Percentiles rank a stretch among this genome's conserved stretches.
Conservation (phyloP, 2,329 filamentous ascomycete species). For the Nannizziopsis arthrosporioides region DNA sequence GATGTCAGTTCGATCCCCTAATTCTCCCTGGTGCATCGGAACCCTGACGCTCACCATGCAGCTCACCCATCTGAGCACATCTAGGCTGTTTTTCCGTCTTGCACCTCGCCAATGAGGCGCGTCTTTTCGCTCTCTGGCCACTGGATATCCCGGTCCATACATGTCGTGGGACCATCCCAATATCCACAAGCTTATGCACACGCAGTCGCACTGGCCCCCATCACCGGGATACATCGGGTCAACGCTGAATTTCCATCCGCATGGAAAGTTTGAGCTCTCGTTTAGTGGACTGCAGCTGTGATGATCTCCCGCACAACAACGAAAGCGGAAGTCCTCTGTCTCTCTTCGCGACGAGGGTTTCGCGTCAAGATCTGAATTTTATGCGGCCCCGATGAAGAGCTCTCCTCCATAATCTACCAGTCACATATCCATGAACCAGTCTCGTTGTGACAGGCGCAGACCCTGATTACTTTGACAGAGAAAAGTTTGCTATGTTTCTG, state of each 20-base stretch:
- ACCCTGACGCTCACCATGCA: neutral
- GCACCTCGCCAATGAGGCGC: neutral
- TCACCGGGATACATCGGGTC: neutral
- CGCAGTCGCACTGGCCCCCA: constrained; percentile 6
- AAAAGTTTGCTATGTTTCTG: neutral
- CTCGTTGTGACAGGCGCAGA: neutral
- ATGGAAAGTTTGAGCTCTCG: neutral
- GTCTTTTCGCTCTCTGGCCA: neutral
- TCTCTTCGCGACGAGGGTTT: too few relatives aligned
- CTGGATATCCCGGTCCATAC: neutral
- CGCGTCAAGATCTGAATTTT: too few relatives aligned
- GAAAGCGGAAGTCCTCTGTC: neutral
- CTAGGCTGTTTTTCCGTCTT: neutral
- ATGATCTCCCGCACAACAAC: neutral
- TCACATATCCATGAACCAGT: neutral
- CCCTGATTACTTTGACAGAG: neutral
- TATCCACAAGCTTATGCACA: neutral
- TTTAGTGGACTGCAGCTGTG: neutral
- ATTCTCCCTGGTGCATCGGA: neutral
- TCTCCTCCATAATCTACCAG: neutral
- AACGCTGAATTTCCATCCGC: neutral
- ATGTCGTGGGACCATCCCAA: neutral
- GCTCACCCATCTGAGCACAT: neutral
- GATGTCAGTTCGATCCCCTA: neutral
- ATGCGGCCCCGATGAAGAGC: too few relatives aligned